Conservation (phyloP, 176 grass and related monocot genomes). For the Oryza meyeriana region DNA sequence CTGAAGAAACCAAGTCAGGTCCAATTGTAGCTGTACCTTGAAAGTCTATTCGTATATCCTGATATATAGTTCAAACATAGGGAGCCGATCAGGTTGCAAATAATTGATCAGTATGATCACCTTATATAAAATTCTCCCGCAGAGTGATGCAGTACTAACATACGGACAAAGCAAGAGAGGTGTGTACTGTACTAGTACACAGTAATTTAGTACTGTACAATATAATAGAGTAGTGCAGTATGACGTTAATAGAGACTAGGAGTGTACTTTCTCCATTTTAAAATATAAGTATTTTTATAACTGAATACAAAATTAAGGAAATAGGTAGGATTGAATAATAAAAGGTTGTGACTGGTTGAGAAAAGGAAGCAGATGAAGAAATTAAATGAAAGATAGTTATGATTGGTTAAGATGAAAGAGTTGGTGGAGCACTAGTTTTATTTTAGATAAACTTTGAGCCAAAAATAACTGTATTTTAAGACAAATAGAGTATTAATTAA, state of each 20-base stretch:
- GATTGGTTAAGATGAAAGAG: too few relatives aligned
- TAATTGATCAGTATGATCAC: background rate
- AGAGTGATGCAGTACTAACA: background rate
- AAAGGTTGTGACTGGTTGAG: too few relatives aligned
- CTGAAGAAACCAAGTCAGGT: background rate
- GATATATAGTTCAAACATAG: background rate
- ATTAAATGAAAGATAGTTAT: too few relatives aligned
- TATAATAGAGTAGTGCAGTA: background rate
- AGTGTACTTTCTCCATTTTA: too few relatives aligned
- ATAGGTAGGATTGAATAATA: too few relatives aligned
- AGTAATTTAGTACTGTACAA: background rate
- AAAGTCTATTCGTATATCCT: background rate
- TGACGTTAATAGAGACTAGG: background rate
- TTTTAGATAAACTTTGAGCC: too few relatives aligned
- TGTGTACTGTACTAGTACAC: background rate
- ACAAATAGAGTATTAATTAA: too few relatives aligned
- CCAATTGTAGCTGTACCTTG: background rate
- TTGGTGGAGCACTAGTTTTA: too few relatives aligned
- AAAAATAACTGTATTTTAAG: too few relatives aligned
- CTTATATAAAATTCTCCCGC: background rate
- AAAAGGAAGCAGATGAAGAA: too few relatives aligned
- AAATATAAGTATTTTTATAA: too few relatives aligned
- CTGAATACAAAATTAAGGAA: too few relatives aligned
- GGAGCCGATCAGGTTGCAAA: background rate
- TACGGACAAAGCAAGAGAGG: background rate